Evolutionary conservation across 768 basidiomycete species (phyloP).

Genomic region (Agrocybe pediades): DNA sequence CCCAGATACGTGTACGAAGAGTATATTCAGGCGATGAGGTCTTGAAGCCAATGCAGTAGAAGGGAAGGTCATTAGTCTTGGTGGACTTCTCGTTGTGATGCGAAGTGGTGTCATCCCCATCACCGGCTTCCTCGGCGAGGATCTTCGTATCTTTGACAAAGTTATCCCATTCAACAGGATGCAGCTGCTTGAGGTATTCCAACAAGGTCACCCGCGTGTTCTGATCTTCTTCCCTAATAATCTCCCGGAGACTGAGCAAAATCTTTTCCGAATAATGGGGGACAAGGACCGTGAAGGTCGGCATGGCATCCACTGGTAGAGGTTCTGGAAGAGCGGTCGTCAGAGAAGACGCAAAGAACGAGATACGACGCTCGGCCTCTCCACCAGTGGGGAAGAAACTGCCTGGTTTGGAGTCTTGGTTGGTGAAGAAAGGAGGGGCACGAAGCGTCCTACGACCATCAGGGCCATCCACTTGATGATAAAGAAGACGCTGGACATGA

Average conservation of each 20-base stretch:
- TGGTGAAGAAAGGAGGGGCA: constrained; percentile 97
- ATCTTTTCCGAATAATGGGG: constrained; percentile 99
- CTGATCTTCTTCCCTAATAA: constrained; percentile 96
- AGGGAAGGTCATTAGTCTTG: constrained; percentile 92
- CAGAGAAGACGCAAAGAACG: constrained; percentile 97
- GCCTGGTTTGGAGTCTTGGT: constrained; percentile 75
- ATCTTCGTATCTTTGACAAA: constrained; percentile 99
- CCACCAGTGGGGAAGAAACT: constrained; percentile 94
- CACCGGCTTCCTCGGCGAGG: constrained; percentile 84
- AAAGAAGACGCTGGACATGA: constrained; percentile 95
- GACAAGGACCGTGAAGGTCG: constrained; percentile 98
- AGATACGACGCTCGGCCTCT: constrained; percentile 97
- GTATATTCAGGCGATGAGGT: constrained; percentile 98
- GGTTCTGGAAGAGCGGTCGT: constrained; percentile 96
- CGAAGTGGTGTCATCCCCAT: constrained; percentile 53
- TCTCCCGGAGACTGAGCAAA: constrained; percentile 92
- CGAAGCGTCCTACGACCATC: constrained; percentile 91
- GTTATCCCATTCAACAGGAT: constrained; percentile 99
- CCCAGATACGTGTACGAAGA: constrained; percentile 98
- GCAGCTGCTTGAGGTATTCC: constrained; percentile 97
- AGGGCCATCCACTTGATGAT: constrained; percentile 92
- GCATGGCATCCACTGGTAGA: constrained; percentile 97
- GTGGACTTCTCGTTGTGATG: constrained; percentile 71
- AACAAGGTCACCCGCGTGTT: constrained; percentile 95
- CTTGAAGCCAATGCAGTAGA: constrained; percentile 99